These are phyloP conservation scores for Raphanus raphanistrum DNA, from an alignment of 345 rosid species.

Conservation along the genomic window DNA sequence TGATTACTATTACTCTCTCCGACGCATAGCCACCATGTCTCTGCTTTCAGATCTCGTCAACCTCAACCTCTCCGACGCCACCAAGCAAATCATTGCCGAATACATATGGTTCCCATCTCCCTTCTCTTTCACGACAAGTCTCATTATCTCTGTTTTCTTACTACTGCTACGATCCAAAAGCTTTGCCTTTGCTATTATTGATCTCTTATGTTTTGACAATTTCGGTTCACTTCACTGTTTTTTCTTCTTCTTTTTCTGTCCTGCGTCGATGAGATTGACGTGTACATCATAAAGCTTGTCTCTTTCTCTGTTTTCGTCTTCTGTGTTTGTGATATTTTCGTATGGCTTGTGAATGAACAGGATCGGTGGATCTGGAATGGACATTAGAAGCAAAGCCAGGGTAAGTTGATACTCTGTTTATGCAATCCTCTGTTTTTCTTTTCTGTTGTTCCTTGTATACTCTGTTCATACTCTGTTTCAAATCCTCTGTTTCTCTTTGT, in stretches of 20 bases:
- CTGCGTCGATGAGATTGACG: conserved; percentile 11
- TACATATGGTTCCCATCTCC: conserved; percentile 57
- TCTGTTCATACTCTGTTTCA: too few species aligned
- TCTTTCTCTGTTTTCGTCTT: conserved; percentile 4
- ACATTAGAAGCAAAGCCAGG: conserved; percentile 78
- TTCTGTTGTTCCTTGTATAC: background rate
- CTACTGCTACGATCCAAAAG: background rate
- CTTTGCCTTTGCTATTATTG: background rate
- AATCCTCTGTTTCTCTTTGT: background rate
- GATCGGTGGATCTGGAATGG: conserved; percentile 82
- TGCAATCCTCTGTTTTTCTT: background rate
- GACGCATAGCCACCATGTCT: conserved; percentile 46
- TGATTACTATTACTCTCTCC: background rate
- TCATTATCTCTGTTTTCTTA: background rate
- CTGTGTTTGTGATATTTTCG: conserved; percentile 21
- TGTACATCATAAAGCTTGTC: conserved; percentile 12
- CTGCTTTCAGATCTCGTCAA: conserved; percentile 64
- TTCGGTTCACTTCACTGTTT: background rate
- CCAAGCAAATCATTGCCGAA: conserved; percentile 70
- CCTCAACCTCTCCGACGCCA: conserved; percentile 59
- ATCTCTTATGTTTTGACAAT: background rate
- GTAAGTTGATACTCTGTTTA: conserved; percentile 32
- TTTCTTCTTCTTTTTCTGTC: background rate
- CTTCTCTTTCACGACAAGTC: conserved; percentile 7
- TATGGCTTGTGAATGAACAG: conserved; percentile 33